Evolutionary conservation across 345 rosid genomes (phyloP).

Genomic region (Acer saccharum): DNA sequence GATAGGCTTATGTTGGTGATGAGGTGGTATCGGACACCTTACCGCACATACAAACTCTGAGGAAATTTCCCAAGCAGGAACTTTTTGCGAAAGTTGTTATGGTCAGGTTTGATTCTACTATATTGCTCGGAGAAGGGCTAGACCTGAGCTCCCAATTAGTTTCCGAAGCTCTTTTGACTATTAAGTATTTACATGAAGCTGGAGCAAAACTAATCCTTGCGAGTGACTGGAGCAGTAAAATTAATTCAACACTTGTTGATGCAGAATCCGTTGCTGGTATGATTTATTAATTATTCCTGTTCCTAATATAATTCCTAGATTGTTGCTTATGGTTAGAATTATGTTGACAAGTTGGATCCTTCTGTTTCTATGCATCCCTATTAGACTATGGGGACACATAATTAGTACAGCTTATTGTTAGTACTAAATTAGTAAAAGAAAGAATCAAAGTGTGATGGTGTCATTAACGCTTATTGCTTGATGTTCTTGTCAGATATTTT

Average conservation of each 20-base stretch:
- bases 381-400: too few relatives aligned
- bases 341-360: neutral
- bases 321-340: neutral
- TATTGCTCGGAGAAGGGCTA: conserved; percentile 43
- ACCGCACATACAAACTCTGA: conserved; percentile 65
- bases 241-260: conserved; percentile 30
- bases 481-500: conserved; percentile 42
- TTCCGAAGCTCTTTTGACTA: conserved; percentile 44
- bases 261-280: conserved; percentile 53
- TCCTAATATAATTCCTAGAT: neutral
- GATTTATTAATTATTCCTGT: neutral
- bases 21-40: conserved; percentile 37
- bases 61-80: conserved; percentile 48
- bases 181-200: conserved; percentile 47
- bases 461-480: conserved; percentile 20
- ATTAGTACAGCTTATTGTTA: too few relatives aligned
- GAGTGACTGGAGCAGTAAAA: conserved; percentile 51
- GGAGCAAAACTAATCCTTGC: conserved; percentile 57
- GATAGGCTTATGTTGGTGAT: conserved; percentile 35
- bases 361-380: neutral
- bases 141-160: conserved; percentile 35
- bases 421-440: neutral
- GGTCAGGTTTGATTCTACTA: conserved; percentile 64
- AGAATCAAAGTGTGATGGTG: conserved; percentile 8
- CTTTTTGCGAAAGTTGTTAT: conserved; percentile 61